These are phyloP conservation scores for Kwoniella heveanensis DNA, from an alignment of 768 basidiomycete species.

Conservation along the genomic window DNA sequence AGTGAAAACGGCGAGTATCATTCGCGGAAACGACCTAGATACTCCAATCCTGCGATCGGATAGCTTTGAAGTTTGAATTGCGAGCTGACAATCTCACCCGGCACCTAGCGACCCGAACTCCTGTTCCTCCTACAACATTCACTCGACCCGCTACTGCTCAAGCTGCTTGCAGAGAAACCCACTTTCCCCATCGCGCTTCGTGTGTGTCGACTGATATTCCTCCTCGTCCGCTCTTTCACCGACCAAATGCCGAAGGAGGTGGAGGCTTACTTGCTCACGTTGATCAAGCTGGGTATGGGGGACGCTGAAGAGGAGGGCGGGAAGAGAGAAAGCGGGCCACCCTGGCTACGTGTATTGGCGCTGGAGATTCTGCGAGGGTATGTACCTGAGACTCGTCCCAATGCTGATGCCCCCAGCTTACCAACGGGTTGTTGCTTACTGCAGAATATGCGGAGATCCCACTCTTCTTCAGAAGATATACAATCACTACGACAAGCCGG, in stretches of 20 bases:
- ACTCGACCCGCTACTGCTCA: slow-evolving; percentile 84
- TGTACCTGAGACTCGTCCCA: slow-evolving; percentile 9
- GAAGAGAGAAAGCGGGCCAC: slow-evolving; percentile 57
- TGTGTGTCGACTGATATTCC: slow-evolving; percentile 88
- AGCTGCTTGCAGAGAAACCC: slow-evolving; percentile 74
- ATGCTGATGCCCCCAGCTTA: no score
- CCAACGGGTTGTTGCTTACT: neutral
- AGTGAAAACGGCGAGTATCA: slow-evolving; percentile 64
- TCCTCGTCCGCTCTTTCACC: slow-evolving; percentile 88
- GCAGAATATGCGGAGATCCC: slow-evolving; percentile 50
- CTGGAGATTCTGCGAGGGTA: slow-evolving; percentile 87
- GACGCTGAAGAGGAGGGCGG: slow-evolving; percentile 40
- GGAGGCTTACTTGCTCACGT: slow-evolving; percentile 75
- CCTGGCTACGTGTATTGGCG: slow-evolving; percentile 87
- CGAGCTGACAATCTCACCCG: no score
- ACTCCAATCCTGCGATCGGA: no score
- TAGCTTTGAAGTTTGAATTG: no score
- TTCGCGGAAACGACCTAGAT: no score
- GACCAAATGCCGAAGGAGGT: slow-evolving; percentile 76
- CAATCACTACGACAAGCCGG: slow-evolving; percentile 36
- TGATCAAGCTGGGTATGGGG: slow-evolving; percentile 59
- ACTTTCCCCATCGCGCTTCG: slow-evolving; percentile 85
- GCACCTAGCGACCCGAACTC: slow-evolving; percentile 84
- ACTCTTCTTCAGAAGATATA: slow-evolving; percentile 43
- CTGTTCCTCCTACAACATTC: slow-evolving; percentile 84